Percentiles rank a stretch among this genome's conserved stretches.
Evolutionary conservation across 768 basidiomycete species (phyloP).

Genomic region (Agaricus subrufescens): DNA sequence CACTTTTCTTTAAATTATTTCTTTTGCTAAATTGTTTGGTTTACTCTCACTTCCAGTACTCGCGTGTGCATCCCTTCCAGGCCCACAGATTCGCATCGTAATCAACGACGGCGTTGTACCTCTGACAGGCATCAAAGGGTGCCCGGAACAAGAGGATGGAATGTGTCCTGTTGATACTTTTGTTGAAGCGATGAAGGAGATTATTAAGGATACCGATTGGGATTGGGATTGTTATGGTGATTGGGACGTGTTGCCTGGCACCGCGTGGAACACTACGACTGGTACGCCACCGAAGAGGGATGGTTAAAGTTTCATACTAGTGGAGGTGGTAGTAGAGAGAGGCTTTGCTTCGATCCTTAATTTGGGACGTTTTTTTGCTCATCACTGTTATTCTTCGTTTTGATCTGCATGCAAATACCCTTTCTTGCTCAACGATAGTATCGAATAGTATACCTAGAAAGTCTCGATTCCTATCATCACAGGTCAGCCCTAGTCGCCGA

Average conservation of each 20-base stretch:
- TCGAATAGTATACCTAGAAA: no score
- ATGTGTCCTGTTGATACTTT: slow-evolving; percentile 75
- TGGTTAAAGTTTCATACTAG: no score
- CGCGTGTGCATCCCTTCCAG: slow-evolving; percentile 27
- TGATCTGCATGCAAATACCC: no score
- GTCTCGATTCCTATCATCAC: no score
- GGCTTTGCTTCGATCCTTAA: no score
- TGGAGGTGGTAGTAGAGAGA: no score
- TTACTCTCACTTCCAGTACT: background rate
- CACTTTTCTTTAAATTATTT: background rate
- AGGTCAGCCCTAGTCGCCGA: no score
- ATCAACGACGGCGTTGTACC: slow-evolving; percentile 88
- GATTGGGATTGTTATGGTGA: slow-evolving; percentile 69
- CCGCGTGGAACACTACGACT: slow-evolving; percentile 67
- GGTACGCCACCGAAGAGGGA: slow-evolving; percentile 50
- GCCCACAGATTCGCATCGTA: slow-evolving; percentile 71
- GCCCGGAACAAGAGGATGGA: slow-evolving; percentile 67
- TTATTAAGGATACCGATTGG: slow-evolving; percentile 68
- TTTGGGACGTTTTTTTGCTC: no score
- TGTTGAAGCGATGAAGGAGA: slow-evolving; percentile 61
- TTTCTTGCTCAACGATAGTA: no score
- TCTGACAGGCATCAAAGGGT: slow-evolving; percentile 71
- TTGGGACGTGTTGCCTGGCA: slow-evolving; percentile 66
- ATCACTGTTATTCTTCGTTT: no score
- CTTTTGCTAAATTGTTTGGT: background rate